phyloP scores from a whole-genome alignment of 305 asterid genomes.

The Solanum aculeatissimum region DNA sequence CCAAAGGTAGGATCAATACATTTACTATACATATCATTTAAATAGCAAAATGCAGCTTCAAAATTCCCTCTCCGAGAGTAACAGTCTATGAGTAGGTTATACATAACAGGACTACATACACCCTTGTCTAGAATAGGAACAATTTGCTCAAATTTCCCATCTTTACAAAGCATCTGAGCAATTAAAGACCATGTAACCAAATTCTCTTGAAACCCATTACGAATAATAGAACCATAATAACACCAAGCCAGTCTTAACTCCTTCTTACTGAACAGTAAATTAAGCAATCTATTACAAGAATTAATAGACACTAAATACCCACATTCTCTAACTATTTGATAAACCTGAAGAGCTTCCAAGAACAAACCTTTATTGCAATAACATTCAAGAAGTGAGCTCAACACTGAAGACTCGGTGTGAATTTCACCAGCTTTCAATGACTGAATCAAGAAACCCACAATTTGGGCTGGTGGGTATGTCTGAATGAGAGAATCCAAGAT shows the following conservation, averaged over 20 bases:
- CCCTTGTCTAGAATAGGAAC: constrained; percentile 36
- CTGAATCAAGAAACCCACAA: constrained; percentile 31
- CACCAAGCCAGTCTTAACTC: constrained; percentile 48
- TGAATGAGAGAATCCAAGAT: constrained; percentile 39
- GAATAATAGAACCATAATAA: constrained; percentile 34
- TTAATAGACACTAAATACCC: constrained; percentile 19
- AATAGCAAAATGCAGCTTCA: constrained; percentile 39
- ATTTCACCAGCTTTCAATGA: constrained; percentile 17
- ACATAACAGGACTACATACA: constrained; percentile 18
- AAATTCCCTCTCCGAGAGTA: constrained; percentile 52
- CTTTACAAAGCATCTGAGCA: constrained; percentile 35
- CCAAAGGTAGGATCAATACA: constrained; percentile 31
- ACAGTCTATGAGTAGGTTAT: constrained; percentile 39
- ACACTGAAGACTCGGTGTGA: constrained; percentile 13
- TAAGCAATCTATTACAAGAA: constrained; percentile 38
- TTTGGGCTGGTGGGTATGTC: constrained; percentile 28
- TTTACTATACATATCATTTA: constrained; percentile 24
- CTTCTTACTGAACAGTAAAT: constrained; percentile 31
- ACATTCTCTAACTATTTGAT: constrained; percentile 20
- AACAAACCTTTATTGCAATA: constrained; percentile 37
- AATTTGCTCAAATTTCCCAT: constrained; percentile 43
- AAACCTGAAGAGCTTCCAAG: constrained; percentile 36
- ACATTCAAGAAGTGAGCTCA: constrained; percentile 34
- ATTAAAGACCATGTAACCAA: constrained; percentile 41
- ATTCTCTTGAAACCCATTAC: constrained; percentile 35